These are phyloP conservation scores for Ophiosphaerella korrae DNA, from an alignment of 2,329 filamentous ascomycete genomes.

Conservation along the genomic window DNA sequence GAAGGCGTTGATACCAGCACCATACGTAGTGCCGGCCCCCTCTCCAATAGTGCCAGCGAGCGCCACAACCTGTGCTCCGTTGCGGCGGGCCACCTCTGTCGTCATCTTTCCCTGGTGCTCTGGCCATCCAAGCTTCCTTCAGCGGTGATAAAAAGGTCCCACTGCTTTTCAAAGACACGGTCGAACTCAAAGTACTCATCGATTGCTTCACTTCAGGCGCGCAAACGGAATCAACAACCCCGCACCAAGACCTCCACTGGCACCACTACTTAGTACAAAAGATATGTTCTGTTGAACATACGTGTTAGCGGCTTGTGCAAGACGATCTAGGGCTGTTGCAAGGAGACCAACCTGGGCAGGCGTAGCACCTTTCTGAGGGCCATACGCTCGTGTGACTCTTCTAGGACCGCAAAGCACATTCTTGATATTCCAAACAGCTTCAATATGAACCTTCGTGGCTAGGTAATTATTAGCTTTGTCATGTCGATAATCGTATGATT, in stretches of 20 bases:
- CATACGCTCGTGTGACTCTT: conserved; percentile 58
- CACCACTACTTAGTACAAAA: conserved; percentile 54
- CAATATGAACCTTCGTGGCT: conserved; percentile 47
- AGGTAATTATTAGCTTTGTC: conserved; percentile 4
- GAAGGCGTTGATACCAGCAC: conserved; percentile 43
- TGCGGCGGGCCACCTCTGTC: conserved; percentile 55
- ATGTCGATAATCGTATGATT: neutral
- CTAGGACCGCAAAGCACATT: conserved; percentile 57
- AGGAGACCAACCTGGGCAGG: conserved; percentile 51
- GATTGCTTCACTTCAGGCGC: conserved; percentile 57
- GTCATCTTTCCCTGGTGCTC: conserved; percentile 61
- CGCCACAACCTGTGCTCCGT: conserved; percentile 54
- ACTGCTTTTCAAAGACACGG: conserved; percentile 51
- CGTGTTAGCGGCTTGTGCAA: conserved; percentile 46
- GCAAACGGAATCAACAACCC: conserved; percentile 55
- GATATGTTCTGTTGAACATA: conserved; percentile 47
- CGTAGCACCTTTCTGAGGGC: conserved; percentile 59
- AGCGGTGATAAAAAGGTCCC: conserved; percentile 59
- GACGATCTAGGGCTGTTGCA: conserved; percentile 50
- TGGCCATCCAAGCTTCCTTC: conserved; percentile 60
- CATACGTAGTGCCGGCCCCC: conserved; percentile 34
- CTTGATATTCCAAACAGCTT: conserved; percentile 59
- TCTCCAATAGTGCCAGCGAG: conserved; percentile 38
- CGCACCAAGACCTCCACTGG: conserved; percentile 59
- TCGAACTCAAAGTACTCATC: conserved; percentile 58